phyloP scores from a whole-genome alignment of 305 asterid species.

The Solanum aculeatissimum region DNA sequence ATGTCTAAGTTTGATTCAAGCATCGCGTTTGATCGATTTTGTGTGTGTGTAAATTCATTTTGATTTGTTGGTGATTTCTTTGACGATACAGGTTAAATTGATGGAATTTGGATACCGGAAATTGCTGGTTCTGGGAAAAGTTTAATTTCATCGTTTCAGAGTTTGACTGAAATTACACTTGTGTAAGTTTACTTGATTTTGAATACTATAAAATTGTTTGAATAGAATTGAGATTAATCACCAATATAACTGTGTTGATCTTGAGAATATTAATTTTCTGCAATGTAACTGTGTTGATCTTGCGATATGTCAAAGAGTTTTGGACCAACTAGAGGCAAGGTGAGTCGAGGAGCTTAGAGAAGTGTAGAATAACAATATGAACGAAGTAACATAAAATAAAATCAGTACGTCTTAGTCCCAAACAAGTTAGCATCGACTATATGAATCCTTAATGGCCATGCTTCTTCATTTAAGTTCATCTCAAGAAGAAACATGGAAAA shows the following conservation, averaged over 20 bases:
- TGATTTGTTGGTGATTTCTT: neutral
- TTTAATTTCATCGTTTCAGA: neutral
- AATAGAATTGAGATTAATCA: neutral
- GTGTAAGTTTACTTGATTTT: neutral
- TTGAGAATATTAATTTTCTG: neutral
- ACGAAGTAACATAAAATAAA: neutral
- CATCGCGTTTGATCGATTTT: neutral
- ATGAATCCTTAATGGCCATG: neutral
- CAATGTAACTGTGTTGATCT: neutral
- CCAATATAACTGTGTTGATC: neutral
- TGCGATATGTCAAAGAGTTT: neutral
- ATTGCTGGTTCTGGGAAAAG: neutral
- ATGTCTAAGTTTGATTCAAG: neutral
- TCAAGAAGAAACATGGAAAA: neutral
- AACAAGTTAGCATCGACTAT: neutral
- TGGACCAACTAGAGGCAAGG: neutral
- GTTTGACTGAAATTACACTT: neutral
- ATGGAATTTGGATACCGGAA: neutral
- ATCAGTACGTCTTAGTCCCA: too few species aligned
- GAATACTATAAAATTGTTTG: neutral
- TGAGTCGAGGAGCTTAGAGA: neutral
- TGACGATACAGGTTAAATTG: neutral
- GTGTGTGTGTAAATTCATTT: neutral
- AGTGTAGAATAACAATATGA: neutral
- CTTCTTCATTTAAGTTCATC: neutral